These are phyloP conservation scores for Coniferiporia weirii DNA, from an alignment of 1,284 basidiomycete species.

Conservation along the genomic window DNA sequence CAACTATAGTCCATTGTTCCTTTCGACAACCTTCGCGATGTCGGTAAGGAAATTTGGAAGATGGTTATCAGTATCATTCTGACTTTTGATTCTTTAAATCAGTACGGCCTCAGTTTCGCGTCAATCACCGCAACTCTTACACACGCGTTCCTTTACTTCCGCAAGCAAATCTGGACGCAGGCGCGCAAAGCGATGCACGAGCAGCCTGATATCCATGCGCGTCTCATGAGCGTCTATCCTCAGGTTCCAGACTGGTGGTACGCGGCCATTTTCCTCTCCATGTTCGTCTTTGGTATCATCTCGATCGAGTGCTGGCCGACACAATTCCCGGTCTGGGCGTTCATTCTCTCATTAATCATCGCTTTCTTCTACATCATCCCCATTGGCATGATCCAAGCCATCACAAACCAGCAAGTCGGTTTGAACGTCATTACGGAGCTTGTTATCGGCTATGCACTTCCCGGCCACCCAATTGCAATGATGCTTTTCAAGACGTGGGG, in stretches of 20 bases:
- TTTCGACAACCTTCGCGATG: conserved; percentile 63
- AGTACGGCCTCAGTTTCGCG: conserved; percentile 21
- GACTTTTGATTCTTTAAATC: background rate
- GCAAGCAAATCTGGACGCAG: conserved; percentile 30
- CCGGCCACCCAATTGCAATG: conserved; percentile 33
- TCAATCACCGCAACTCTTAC: conserved; percentile 26
- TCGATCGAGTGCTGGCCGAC: conserved; percentile 24
- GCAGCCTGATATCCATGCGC: conserved; percentile 25
- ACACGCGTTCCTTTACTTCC: conserved; percentile 33
- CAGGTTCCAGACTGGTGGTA: conserved; percentile 26
- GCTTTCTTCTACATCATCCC: conserved; percentile 33
- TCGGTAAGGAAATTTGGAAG: conserved; percentile 35
- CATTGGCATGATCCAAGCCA: conserved; percentile 34
- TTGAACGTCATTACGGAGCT: conserved; percentile 35
- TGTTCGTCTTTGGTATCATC: conserved; percentile 20
- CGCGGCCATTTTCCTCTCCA: conserved; percentile 14
- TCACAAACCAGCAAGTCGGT: conserved; percentile 32
- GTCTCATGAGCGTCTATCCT: conserved; percentile 25
- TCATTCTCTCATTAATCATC: conserved; percentile 33
- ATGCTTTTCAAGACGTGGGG: conserved; percentile 40
- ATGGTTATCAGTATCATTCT: conserved; percentile 26
- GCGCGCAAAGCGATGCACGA: conserved; percentile 23
- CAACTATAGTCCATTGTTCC: conserved; percentile 54
- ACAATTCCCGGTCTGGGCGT: conserved; percentile 32
- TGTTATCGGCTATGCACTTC: conserved; percentile 25